A percentile compares a stretch with the other conserved stretches of the same genome.
Conservation (phyloP, 208 protist genomes). For the Perkinsela sp. region DNA sequence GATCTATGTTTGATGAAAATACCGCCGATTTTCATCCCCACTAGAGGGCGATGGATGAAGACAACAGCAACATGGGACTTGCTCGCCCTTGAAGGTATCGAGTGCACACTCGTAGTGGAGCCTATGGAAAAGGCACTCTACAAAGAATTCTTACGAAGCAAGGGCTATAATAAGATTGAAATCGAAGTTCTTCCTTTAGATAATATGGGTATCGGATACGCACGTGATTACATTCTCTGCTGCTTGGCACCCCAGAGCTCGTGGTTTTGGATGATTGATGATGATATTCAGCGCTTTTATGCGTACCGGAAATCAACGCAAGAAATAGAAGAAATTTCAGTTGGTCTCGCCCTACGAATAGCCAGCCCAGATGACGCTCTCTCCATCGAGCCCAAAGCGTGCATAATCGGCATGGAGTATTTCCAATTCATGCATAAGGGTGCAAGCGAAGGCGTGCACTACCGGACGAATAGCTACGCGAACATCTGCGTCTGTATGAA, state of each 20-base stretch:
- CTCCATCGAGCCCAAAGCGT: conserved; percentile 12
- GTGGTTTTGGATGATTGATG: conserved; percentile 53
- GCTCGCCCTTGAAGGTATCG: conserved; percentile 26
- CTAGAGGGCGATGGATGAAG: conserved; percentile 22
- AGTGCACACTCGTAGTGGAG: conserved; percentile 44
- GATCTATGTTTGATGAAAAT: conserved; percentile 4
- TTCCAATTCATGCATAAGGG: conserved; percentile 21
- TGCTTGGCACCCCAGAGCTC: conserved; percentile 20
- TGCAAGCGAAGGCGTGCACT: conserved; percentile 10
- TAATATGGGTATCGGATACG: conserved; percentile 38
- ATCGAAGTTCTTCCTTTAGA: conserved; percentile 21
- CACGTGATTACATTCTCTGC: conserved; percentile 48
- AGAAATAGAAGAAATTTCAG: not conserved
- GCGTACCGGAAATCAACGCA: conserved; percentile 4
- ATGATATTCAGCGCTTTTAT: conserved; percentile 37
- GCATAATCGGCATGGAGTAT: conserved; percentile 48
- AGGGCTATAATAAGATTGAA: conserved; percentile 2
- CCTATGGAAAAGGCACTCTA: conserved; percentile 19
- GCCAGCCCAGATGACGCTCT: conserved; percentile 5
- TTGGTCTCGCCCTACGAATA: conserved; percentile 1
- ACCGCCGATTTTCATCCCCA: conserved; percentile 44
- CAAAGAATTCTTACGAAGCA: conserved; percentile 16
- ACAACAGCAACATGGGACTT: conserved; percentile 21
- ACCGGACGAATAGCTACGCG: conserved; percentile 42
- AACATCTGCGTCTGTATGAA: conserved; percentile 55